phyloP scores from a whole-genome alignment of 1,284 basidiomycete species.

The Cryptococcus sp. region DNA sequence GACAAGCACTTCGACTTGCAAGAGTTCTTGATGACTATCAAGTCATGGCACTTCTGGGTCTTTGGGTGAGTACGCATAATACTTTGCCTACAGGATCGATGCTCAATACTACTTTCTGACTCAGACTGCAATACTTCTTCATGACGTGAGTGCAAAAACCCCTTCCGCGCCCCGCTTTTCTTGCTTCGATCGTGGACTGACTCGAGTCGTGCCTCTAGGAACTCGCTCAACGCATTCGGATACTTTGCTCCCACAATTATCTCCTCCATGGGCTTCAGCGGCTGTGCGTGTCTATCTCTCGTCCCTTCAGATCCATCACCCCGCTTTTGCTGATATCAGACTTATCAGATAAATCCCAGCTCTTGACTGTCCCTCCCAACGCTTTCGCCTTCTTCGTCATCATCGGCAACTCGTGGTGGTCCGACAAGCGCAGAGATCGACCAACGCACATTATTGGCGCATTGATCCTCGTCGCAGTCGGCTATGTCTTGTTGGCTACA shows the following conservation, averaged over 20 bases:
- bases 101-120: slow-evolving; percentile 20
- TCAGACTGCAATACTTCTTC: slow-evolving; percentile 71
- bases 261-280: slow-evolving; percentile 58
- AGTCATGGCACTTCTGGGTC: slow-evolving; percentile 36
- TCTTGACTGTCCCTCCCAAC: slow-evolving; percentile 74
- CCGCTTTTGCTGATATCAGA: no score
- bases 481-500: slow-evolving; percentile 38
- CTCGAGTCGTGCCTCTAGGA: not conserved
- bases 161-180: no score
- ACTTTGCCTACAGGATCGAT: slow-evolving; percentile 59
- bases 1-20: slow-evolving; percentile 43
- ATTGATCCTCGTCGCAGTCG: slow-evolving; percentile 29
- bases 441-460: slow-evolving; percentile 30
- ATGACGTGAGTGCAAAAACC: slow-evolving; percentile 52
- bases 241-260: slow-evolving; percentile 78
- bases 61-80: slow-evolving; percentile 20
- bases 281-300: slow-evolving; percentile 19
- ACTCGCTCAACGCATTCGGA: slow-evolving; percentile 26
- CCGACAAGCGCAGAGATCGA: slow-evolving; percentile 60
- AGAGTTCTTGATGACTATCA: slow-evolving; percentile 32
- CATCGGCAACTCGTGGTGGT: slow-evolving; percentile 62
- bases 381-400: slow-evolving; percentile 68
- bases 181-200: no score
- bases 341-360: slow-evolving; percentile 54
- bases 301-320: no score